Evolutionary conservation across 768 basidiomycete genomes (phyloP).

Genomic region (Termitomyces sp.): DNA sequence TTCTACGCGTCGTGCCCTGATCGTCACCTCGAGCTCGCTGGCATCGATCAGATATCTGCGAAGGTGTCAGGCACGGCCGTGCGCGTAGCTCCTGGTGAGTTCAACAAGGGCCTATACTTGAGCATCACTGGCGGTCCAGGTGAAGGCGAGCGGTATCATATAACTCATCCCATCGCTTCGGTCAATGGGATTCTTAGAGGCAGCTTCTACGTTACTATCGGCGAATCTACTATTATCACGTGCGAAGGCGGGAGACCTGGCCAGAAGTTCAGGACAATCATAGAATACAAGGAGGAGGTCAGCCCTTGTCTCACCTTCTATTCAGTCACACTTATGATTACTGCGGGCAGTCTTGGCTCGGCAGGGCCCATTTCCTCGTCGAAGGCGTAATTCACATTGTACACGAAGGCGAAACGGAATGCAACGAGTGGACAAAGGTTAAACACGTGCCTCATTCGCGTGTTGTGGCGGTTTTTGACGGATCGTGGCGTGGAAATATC

Average conservation of each 20-base stretch:
- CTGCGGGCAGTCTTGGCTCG: conserved; percentile 71
- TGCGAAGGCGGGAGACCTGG: conserved; percentile 64
- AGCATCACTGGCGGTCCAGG: conserved; percentile 67
- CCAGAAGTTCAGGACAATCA: conserved; percentile 67
- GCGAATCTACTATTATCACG: conserved; percentile 75
- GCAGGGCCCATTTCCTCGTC: conserved; percentile 74
- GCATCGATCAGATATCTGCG: conserved; percentile 91
- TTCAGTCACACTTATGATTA: background rate
- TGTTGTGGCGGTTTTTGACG: conserved; percentile 79
- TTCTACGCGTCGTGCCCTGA: conserved; percentile 76
- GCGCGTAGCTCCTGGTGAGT: conserved; percentile 74
- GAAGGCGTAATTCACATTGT: conserved; percentile 91
- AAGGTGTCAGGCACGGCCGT: conserved; percentile 86
- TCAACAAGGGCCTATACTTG: conserved; percentile 88
- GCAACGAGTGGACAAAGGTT: conserved; percentile 74
- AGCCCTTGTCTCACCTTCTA: conserved; percentile 15
- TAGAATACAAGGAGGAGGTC: conserved; percentile 97
- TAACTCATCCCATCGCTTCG: conserved; percentile 84
- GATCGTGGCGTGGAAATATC: conserved; percentile 80
- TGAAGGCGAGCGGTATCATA: conserved; percentile 76
- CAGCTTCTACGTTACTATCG: conserved; percentile 85
- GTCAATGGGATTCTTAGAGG: conserved; percentile 93
- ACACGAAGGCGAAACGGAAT: conserved; percentile 52
- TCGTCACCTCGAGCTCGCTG: conserved; percentile 63
- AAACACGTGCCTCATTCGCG: conserved; percentile 84